phyloP scores from a whole-genome alignment of 2,329 filamentous ascomycete genomes.

The Fusarium sp. region DNA sequence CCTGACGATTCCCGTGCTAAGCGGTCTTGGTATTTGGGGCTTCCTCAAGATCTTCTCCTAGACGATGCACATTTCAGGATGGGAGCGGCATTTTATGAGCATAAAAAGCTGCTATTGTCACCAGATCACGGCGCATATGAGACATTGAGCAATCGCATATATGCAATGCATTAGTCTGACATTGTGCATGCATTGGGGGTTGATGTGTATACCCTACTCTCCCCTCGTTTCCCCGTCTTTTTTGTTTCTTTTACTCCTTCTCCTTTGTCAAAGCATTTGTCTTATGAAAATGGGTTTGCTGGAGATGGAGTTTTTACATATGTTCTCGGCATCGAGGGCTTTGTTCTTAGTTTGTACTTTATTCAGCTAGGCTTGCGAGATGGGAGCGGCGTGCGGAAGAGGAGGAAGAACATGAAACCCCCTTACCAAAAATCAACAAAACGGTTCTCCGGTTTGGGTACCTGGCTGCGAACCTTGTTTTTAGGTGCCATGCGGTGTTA shows the following conservation, averaged over 20 bases:
- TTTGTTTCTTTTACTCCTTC: conserved; percentile 24
- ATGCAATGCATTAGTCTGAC: conserved; percentile 16
- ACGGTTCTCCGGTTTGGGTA: conserved; percentile 21
- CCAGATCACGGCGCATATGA: conserved; percentile 12
- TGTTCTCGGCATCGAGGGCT: not conserved
- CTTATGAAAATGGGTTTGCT: conserved; percentile 3
- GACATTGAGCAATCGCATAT: conserved; percentile 18
- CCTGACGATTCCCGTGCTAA: conserved; percentile 92
- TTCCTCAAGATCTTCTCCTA: conserved; percentile 88
- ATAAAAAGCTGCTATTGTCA: not conserved
- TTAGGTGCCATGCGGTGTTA: conserved; percentile 38
- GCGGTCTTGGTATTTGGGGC: conserved; percentile 86
- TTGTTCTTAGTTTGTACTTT: conserved; percentile 37
- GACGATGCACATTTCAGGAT: conserved; percentile 10
- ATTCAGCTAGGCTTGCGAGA: conserved; percentile 27
- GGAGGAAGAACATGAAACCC: not conserved
- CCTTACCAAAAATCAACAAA: not conserved
- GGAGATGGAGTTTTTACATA: conserved; percentile 13
- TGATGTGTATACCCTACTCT: conserved; percentile 14
- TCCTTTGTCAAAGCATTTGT: conserved; percentile 19
- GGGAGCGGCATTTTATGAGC: not conserved
- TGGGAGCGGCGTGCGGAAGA: conserved; percentile 8
- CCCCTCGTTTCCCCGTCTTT: conserved; percentile 8
- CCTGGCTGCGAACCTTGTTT: conserved; percentile 34
- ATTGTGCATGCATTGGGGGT: conserved; percentile 24